phyloP scores from a whole-genome alignment of 2,329 filamentous ascomycete species.

The Penicillium sp. region DNA sequence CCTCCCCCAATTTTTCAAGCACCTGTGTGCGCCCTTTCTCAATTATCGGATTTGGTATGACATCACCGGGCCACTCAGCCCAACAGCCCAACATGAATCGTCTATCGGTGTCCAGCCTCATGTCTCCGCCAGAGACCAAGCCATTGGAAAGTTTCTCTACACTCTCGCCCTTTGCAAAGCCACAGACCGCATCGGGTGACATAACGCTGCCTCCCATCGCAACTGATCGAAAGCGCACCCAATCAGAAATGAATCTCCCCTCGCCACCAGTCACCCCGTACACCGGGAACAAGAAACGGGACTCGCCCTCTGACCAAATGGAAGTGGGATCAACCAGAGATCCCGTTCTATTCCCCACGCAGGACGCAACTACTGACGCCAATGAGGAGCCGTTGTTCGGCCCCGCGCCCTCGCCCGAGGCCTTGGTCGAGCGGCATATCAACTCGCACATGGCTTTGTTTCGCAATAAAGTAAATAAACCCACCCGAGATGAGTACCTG shows the following conservation, averaged over 20 bases:
- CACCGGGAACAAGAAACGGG: conserved; percentile 43
- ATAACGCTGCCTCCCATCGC: conserved; percentile 46
- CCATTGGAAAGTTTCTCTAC: conserved; percentile 52
- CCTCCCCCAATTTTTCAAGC: not conserved
- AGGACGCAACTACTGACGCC: conserved; percentile 34
- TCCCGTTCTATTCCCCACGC: conserved; percentile 47
- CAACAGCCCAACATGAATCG: conserved; percentile 41
- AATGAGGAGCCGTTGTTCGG: conserved; percentile 46
- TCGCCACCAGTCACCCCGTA: conserved; percentile 51
- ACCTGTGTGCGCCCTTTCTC: not conserved
- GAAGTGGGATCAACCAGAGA: conserved; percentile 37
- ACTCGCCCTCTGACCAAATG: conserved; percentile 35
- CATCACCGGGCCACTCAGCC: conserved; percentile 24
- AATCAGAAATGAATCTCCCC: conserved; percentile 47
- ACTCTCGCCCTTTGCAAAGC: conserved; percentile 31
- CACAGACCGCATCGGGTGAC: conserved; percentile 29
- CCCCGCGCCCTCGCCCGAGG: conserved; percentile 38
- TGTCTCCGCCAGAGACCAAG: conserved; percentile 52
- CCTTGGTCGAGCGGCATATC: conserved; percentile 46
- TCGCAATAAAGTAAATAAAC: conserved; percentile 44
- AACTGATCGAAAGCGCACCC: conserved; percentile 43
- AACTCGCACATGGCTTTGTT: conserved; percentile 45
- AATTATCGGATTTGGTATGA: conserved; percentile 26
- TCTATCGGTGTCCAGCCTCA: conserved; percentile 47
- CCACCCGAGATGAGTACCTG: conserved; percentile 48